phyloP scores from a whole-genome alignment of 225 moss, liverwort and hornwort species.

The Takakia lepidozioides region DNA sequence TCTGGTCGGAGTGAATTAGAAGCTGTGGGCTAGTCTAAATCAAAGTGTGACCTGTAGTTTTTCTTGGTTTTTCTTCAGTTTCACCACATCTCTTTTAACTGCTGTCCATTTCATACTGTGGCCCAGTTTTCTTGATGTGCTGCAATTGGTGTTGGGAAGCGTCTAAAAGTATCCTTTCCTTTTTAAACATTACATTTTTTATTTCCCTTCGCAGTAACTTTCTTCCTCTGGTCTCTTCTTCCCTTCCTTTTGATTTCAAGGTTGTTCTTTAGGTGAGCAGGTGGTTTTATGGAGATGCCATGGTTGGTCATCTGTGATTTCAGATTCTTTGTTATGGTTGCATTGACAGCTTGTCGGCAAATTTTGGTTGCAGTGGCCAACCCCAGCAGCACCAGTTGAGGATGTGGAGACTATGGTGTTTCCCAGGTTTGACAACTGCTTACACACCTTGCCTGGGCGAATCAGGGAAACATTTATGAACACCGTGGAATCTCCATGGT shows the following conservation, averaged over 20 bases:
- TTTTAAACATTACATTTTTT: too few species aligned
- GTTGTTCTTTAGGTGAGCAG: too few species aligned
- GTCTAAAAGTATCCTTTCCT: too few species aligned
- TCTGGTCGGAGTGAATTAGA: too few species aligned
- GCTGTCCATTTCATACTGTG: too few species aligned
- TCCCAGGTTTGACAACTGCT: conserved; percentile 33
- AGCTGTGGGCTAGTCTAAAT: too few species aligned
- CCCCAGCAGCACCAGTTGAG: conserved; percentile 17
- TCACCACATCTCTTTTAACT: too few species aligned
- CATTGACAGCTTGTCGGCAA: background rate
- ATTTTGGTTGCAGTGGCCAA: background rate
- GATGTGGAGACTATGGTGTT: conserved; percentile 26
- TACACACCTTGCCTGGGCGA: background rate
- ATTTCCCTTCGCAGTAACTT: background rate
- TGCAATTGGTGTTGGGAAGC: too few species aligned
- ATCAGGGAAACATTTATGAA: background rate
- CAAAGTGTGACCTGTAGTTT: too few species aligned
- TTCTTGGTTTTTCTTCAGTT: too few species aligned
- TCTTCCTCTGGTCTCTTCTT: background rate
- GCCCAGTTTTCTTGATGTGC: too few species aligned
- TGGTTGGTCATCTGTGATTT: conserved; percentile 1
- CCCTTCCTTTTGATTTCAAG: background rate
- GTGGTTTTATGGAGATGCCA: background rate
- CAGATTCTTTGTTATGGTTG: background rate
- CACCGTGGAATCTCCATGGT: too few species aligned